Percentiles rank a stretch among this genome's conserved stretches.
These are phyloP conservation scores for Aspergillus spinulosporus DNA, from an alignment of 2,329 filamentous ascomycete species.

Conservation along the genomic window DNA sequence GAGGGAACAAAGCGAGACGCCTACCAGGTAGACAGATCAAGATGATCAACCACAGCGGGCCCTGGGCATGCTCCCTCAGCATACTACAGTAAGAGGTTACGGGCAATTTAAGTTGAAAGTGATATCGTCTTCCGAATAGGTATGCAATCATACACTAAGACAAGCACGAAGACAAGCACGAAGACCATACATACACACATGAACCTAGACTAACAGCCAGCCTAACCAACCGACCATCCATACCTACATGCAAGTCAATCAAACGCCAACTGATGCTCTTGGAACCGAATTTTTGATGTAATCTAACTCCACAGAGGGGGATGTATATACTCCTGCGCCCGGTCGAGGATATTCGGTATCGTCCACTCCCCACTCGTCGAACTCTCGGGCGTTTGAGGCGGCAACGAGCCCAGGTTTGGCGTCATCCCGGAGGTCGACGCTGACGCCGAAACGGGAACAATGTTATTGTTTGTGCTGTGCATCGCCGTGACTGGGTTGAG, in stretches of 20 bases:
- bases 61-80: too few relatives aligned
- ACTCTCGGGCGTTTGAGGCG: conserved; percentile 49
- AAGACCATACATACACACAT: background rate
- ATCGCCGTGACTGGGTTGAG: conserved; percentile 18
- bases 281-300: background rate
- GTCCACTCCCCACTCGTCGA: conserved; percentile 50
- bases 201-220: background rate
- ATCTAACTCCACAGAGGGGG: conserved; percentile 46
- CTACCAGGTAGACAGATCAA: too few relatives aligned
- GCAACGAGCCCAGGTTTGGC: conserved; percentile 38
- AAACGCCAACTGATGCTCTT: background rate
- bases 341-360: conserved; percentile 46
- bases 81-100: too few relatives aligned
- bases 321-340: conserved; percentile 50
- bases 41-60: too few relatives aligned
- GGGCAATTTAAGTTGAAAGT: too few relatives aligned
- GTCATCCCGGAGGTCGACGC: conserved; percentile 30
- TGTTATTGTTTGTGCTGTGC: conserved; percentile 16
- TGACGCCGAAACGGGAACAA: conserved; percentile 13
- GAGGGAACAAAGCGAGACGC: background rate
- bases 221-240: background rate
- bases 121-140: background rate
- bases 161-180: background rate
- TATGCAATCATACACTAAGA: background rate
- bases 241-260: background rate